These are phyloP conservation scores for Lippia alba DNA, from an alignment of 305 asterid species.

Conservation along the genomic window DNA sequence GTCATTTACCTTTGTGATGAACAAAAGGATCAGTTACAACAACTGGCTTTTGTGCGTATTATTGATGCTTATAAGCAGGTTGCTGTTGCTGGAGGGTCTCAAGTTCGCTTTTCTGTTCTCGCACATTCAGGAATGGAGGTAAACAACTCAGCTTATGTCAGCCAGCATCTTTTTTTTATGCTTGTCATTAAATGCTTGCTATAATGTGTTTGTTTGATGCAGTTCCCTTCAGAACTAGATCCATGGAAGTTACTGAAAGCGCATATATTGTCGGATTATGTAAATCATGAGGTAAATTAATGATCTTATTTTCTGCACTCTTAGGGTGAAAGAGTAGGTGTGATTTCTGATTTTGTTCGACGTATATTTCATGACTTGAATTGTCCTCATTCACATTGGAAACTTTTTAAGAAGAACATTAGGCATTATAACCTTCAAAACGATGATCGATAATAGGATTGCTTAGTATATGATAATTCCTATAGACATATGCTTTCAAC, in stretches of 20 bases:
- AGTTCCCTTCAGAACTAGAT: slow-evolving; percentile 93
- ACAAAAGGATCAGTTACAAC: slow-evolving; percentile 80
- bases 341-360: slow-evolving; percentile 22
- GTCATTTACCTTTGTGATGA: slow-evolving; percentile 73
- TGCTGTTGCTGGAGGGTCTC: slow-evolving; percentile 80
- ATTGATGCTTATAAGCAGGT: slow-evolving; percentile 92
- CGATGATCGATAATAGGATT: background rate
- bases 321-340: slow-evolving; percentile 29
- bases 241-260: slow-evolving; percentile 84
- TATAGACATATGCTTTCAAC: background rate
- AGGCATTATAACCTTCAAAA: slow-evolving; percentile 5
- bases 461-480: background rate
- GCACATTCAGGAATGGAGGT: slow-evolving; percentile 92
- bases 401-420: slow-evolving; percentile 28
- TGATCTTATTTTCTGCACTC: slow-evolving; percentile 18
- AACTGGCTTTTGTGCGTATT: slow-evolving; percentile 74
- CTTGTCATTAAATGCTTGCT: slow-evolving; percentile 38
- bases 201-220: slow-evolving; percentile 44
- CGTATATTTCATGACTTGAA: slow-evolving; percentile 25
- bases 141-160: slow-evolving; percentile 37
- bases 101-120: slow-evolving; percentile 82
- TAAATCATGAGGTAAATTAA: slow-evolving; percentile 80
- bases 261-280: slow-evolving; percentile 83
- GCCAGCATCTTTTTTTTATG: slow-evolving; percentile 36
- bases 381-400: slow-evolving; percentile 12